Evolutionary conservation across 1,139 yeast genomes (phyloP), one percentile per base, ranked within the genome.

Genomic region (Yamadazyma kanchanaburiensis): DNA sequence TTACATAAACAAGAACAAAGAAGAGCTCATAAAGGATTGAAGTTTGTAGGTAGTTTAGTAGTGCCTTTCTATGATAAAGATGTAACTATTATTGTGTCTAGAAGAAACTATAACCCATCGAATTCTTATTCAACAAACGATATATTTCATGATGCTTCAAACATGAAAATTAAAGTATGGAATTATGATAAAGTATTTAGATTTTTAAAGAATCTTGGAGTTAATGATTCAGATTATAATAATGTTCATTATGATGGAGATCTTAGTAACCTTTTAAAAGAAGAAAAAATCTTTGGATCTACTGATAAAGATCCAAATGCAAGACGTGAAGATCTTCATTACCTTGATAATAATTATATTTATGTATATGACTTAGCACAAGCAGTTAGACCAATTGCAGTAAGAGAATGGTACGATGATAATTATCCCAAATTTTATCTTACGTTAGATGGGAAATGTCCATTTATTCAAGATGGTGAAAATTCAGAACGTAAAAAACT

Each of bases 231-330:
- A 7, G 48, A 39, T 22, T 45, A 44, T 17, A 48, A 42, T 24
- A 43, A 32, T 13, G 34, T 37, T 22, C 33, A 39, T 27, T 42
- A 45, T 22, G 37, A 37, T 30, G 55, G 55, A 18, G 67, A 64
- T 34, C 67, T 91, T 35, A 78, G 82, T 26, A 75, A 80, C 34
- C 65, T 91, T 42, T 70, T 89, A 43, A 78, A 78, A 40, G 89
- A 86, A 49, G 98, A 94, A 52, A 85, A 86, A 48, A 63, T 86
- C 14, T 77, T 78, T 51, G 96, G 96, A 7, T 84, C 95, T 1
- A 75, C 84, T 21, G 97, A 91, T 55, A 72, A 95, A 43, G 96
- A 89, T 53, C 94, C 95, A 12, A 74, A 70, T 42, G 89, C 94
- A 5, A 79, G 72, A 42, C 70, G 95, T 33, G 95, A 86, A 43